Evolutionary conservation across 1,284 basidiomycete genomes (phyloP).

Genomic region (Chiua sp.): DNA sequence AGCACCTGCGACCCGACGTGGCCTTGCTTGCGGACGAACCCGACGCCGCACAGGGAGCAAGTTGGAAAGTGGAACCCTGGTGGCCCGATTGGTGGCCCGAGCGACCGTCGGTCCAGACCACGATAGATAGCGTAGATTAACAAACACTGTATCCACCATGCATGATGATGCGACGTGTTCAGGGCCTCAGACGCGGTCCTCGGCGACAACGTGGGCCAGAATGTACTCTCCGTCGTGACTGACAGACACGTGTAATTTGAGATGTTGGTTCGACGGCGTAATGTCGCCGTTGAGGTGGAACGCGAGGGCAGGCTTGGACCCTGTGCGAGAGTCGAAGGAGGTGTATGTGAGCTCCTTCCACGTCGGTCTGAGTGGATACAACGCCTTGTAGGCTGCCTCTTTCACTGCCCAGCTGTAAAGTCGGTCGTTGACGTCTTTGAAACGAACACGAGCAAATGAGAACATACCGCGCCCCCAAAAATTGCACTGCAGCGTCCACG

Average conservation of each 20-base stretch:
- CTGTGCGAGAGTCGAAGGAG: conserved; percentile 35
- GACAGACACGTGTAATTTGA: conserved; percentile 65
- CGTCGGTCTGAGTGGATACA: conserved; percentile 70
- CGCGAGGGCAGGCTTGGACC: conserved; percentile 56
- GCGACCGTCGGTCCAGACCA: conserved; percentile 19
- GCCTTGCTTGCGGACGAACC: conserved; percentile 19
- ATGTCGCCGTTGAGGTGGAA: conserved; percentile 41
- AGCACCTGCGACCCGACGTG: conserved; percentile 50
- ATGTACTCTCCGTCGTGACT: conserved; percentile 90
- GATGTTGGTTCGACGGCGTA: conserved; percentile 15
- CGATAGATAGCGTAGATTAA: conserved; percentile 27
- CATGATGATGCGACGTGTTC: not conserved
- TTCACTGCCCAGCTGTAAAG: conserved; percentile 81
- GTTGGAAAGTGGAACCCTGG: conserved; percentile 57
- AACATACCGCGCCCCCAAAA: conserved; percentile 69
- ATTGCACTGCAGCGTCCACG: conserved; percentile 39
- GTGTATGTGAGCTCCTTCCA: conserved; percentile 80
- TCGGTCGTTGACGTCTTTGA: not conserved
- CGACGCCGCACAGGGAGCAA: conserved; percentile 34
- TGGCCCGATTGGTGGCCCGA: conserved; percentile 77
- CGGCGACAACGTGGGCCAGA: conserved; percentile 74
- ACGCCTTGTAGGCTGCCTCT: conserved; percentile 90
- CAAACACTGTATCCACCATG: conserved; percentile 2
- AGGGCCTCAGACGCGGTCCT: conserved; percentile 34
- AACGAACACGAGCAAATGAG: not conserved